phyloP scores from a whole-genome alignment of 495 filamentous ascomycete genomes.

The Hypomontagnella monticulosa region DNA sequence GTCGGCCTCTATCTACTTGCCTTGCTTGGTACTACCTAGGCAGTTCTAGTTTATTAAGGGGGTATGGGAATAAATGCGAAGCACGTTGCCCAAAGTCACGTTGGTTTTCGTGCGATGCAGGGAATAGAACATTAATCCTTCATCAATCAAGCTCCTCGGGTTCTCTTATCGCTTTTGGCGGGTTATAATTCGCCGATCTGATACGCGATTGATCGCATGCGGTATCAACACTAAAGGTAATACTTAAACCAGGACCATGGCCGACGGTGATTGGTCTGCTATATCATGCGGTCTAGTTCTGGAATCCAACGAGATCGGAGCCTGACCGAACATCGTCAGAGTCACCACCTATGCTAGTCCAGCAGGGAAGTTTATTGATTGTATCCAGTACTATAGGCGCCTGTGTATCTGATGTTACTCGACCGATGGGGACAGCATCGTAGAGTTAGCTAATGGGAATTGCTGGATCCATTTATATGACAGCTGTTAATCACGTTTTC shows the following conservation, averaged over 20 bases:
- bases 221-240: slow-evolving; percentile 30
- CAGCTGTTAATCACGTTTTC: slow-evolving; percentile 31
- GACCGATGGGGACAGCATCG: slow-evolving; percentile 23
- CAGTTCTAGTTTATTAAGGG: no score
- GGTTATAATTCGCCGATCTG: slow-evolving; percentile 36
- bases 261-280: slow-evolving; percentile 24
- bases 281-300: slow-evolving; percentile 37
- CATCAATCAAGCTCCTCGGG: slow-evolving; percentile 19
- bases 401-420: slow-evolving; percentile 19
- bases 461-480: slow-evolving; percentile 37
- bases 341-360: slow-evolving; percentile 1
- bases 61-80: background rate
- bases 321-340: slow-evolving; percentile 35
- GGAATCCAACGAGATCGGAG: slow-evolving; percentile 43
- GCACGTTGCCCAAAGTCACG: slow-evolving; percentile 12
- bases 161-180: slow-evolving; percentile 36
- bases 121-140: slow-evolving; percentile 7
- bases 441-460: slow-evolving; percentile 39
- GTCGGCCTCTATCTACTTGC: no score
- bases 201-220: slow-evolving; percentile 40
- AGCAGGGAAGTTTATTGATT: slow-evolving; percentile 6
- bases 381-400: background rate
- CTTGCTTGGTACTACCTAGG: no score
- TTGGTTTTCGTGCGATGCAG: slow-evolving; percentile 22
- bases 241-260: slow-evolving; percentile 32